phyloP scores from a whole-genome alignment of 169 alveolate genomes.

The Cryptosporidium tyzzeri region DNA sequence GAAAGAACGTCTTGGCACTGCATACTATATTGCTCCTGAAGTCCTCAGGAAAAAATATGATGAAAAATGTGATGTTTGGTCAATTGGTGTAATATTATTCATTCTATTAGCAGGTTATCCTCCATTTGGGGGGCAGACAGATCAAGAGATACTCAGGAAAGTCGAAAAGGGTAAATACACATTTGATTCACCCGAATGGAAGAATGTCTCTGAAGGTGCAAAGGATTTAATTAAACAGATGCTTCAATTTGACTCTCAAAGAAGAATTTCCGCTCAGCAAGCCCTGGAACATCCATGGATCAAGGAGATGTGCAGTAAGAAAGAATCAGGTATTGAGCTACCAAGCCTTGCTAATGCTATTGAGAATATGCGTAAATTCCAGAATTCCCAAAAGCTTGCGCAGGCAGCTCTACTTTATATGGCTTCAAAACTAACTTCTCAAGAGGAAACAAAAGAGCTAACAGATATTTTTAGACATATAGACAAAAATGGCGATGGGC shows the following conservation, averaged over 20 bases:
- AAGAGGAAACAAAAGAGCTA: conserved; percentile 89
- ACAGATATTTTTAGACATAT: conserved; percentile 88
- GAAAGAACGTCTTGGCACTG: conserved; percentile 90
- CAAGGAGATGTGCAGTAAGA: conserved; percentile 79
- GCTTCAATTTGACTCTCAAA: conserved; percentile 88
- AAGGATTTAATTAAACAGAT: conserved; percentile 90
- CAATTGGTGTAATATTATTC: conserved; percentile 90
- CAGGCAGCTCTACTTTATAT: conserved; percentile 90
- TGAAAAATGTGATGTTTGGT: conserved; percentile 93
- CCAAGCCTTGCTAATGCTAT: conserved; percentile 85
- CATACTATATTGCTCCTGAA: conserved; percentile 90
- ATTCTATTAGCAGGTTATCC: conserved; percentile 86
- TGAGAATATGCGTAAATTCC: conserved; percentile 87
- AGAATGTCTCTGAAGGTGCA: conserved; percentile 90
- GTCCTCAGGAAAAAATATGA: conserved; percentile 87
- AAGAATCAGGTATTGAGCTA: conserved; percentile 81
- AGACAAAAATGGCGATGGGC: conserved; percentile 91
- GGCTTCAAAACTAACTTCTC: conserved; percentile 88
- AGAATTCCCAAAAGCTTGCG: conserved; percentile 87
- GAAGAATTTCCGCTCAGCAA: conserved; percentile 91
- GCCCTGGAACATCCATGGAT: conserved; percentile 93
- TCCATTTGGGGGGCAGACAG: conserved; percentile 93
- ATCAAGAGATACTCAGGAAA: conserved; percentile 88
- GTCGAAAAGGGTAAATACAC: conserved; percentile 88
- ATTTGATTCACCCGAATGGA: conserved; percentile 87